Percentiles rank a stretch among this genome's conserved stretches.
Evolutionary conservation across 2,329 filamentous ascomycete genomes (phyloP).

Genomic region (Paraconiothyrium brasiliense): DNA sequence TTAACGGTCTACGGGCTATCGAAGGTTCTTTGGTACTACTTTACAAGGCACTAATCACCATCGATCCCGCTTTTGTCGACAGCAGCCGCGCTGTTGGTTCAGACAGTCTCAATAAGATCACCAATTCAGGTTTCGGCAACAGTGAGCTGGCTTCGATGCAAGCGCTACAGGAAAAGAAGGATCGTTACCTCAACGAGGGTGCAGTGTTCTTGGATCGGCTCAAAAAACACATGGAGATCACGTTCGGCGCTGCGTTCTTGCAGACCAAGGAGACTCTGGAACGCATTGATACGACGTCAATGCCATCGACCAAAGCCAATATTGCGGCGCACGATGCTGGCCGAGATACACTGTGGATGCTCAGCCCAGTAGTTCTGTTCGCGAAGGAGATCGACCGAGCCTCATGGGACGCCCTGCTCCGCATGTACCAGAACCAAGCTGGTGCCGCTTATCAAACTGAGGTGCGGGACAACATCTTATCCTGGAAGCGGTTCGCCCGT

Average conservation of each 20-base stretch:
- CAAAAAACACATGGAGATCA: conserved; percentile 81
- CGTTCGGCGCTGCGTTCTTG: conserved; percentile 79
- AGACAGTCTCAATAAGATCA: conserved; percentile 50
- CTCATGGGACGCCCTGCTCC: conserved; percentile 83
- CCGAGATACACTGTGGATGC: conserved; percentile 82
- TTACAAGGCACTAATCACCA: conserved; percentile 92
- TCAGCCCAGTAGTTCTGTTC: conserved; percentile 87
- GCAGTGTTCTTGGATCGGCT: conserved; percentile 79
- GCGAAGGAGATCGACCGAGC: conserved; percentile 81
- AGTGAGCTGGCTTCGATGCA: conserved; percentile 85
- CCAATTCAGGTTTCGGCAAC: conserved; percentile 70
- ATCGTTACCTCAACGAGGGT: conserved; percentile 83
- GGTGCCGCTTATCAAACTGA: conserved; percentile 82
- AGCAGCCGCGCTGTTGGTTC: conserved; percentile 54
- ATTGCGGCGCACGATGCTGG: conserved; percentile 73
- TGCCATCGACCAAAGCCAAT: conserved; percentile 70
- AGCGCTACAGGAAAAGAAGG: conserved; percentile 92
- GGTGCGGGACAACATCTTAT: conserved; percentile 78
- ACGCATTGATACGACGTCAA: conserved; percentile 56
- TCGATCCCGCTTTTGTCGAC: conserved; percentile 80
- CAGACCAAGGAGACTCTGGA: conserved; percentile 72
- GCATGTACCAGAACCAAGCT: conserved; percentile 81
- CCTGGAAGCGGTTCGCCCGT: conserved; percentile 81
- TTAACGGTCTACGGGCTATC: conserved; percentile 76
- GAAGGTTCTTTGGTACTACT: conserved; percentile 81